A percentile compares a stretch with the other conserved stretches of the same genome.
These are phyloP conservation scores for Penicillium sp. DNA, from an alignment of 2,329 filamentous ascomycete genomes.

Conservation along the genomic window DNA sequence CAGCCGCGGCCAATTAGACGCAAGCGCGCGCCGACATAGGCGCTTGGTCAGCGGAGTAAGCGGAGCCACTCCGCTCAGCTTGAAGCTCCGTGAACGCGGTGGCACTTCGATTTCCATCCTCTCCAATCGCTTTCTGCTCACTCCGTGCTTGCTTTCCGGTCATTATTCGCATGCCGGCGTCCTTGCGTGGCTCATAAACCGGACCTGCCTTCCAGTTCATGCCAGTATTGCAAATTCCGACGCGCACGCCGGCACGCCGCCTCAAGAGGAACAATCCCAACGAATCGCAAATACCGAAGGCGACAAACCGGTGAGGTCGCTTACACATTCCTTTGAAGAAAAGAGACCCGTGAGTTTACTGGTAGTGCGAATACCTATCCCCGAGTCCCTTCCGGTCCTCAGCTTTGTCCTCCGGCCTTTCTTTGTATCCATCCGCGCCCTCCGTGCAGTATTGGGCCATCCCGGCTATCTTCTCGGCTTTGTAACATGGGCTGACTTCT, in stretches of 20 bases:
- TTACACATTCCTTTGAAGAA: background rate
- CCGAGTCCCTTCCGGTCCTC: background rate
- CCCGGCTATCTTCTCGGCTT: background rate
- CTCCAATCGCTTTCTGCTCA: background rate
- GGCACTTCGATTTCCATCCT: background rate
- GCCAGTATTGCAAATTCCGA: background rate
- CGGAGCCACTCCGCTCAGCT: conserved; percentile 3
- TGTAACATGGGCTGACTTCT: conserved; percentile 15
- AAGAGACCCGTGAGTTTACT: background rate
- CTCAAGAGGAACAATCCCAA: background rate
- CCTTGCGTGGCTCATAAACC: background rate
- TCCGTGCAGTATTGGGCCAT: background rate
- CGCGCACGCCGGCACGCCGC: background rate
- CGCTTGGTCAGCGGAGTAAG: conserved; percentile 11
- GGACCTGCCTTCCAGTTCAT: background rate
- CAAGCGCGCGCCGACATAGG: background rate
- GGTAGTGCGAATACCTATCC: background rate
- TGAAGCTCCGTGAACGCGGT: conserved; percentile 1
- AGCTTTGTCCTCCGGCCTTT: background rate
- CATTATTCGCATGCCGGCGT: too few species aligned
- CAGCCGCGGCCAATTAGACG: conserved; percentile 2
- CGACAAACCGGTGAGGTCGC: background rate
- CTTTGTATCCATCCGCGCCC: background rate
- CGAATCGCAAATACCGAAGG: background rate
- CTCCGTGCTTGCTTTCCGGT: background rate